A percentile compares a stretch with the other conserved stretches of the same genome.
phyloP scores from a whole-genome alignment of 371 early-diverging fungal species.

The Rhizopus arrhizus region DNA sequence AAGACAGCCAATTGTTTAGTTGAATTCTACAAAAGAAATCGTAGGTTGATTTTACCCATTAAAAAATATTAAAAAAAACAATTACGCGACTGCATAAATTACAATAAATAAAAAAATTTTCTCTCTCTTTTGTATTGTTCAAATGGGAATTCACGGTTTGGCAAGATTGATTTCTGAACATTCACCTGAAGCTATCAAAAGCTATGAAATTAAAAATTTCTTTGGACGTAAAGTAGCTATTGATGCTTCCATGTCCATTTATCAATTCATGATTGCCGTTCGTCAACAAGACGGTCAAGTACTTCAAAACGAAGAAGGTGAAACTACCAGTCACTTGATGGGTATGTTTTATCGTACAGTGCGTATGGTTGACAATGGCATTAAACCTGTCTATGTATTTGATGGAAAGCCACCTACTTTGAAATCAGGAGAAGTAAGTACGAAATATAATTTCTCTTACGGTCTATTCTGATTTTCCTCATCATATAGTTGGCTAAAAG shows the following conservation, averaged over 20 bases:
- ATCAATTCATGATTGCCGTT: slow-evolving; percentile 99
- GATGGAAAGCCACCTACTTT: slow-evolving; percentile 98
- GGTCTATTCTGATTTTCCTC: neutral
- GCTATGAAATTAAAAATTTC: slow-evolving; percentile 86
- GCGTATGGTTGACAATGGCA: slow-evolving; percentile 97
- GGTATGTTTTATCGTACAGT: slow-evolving; percentile 99
- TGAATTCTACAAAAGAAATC: slow-evolving; percentile 85
- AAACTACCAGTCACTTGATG: slow-evolving; percentile 97
- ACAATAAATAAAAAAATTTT: neutral
- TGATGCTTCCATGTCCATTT: slow-evolving; percentile 98
- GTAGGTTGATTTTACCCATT: slow-evolving; percentile 65
- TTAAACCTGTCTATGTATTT: slow-evolving; percentile 99
- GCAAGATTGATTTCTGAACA: slow-evolving; percentile 95
- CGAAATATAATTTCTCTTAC: neutral
- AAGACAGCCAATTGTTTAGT: slow-evolving; percentile 68
- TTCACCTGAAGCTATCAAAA: slow-evolving; percentile 83
- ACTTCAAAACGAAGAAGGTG: slow-evolving; percentile 88
- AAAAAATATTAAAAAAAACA: slow-evolving; percentile 29
- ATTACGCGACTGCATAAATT: neutral
- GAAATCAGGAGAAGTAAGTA: slow-evolving; percentile 89
- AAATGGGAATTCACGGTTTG: slow-evolving; percentile 93
- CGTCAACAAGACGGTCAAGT: slow-evolving; percentile 89
- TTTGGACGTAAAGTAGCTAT: slow-evolving; percentile 98
- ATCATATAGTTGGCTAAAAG: slow-evolving; percentile 80
- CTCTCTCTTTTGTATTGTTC: neutral